Base-by-base conservation (phyloP, 1,284 basidiomycete species). In the Trichosporon sp. region DNA sequence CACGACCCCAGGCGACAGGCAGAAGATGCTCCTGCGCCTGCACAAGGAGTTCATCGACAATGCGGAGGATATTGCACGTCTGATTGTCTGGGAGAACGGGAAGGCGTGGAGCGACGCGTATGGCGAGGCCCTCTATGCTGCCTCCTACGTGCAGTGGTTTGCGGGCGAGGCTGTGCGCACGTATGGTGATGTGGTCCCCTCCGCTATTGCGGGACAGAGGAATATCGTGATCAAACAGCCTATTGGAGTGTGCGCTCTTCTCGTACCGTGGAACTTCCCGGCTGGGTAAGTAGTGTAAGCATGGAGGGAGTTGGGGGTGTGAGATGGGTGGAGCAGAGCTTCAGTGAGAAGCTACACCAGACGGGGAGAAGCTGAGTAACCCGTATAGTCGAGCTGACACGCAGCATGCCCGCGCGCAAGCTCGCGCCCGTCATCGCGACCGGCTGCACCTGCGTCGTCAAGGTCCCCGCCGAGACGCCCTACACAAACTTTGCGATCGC, bases 201-300 rank as follows among this genome's bases (percentile, higher is more conserved):
- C 91, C 7, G 85, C 92, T 0, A 83, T 91, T 43, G 86, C 90
- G 0, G 88, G 88, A 66, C 85, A 91, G 11, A 90, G 96, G 67
- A 96, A 96, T 80, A 84, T 98, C 19, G 91, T 93, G n/a, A 90
- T 98, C 77, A 95, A 96, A 84, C 96, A 99, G 83, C 96, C 96
- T 5, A 86, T 97, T 73, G 96, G 95, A 35, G 85, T 87, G 68
- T 75, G 79, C 70, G 75, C 84, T 67, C 77, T 82, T 65, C 84
- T 85, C 68, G 85, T 86, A 7, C 81, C 81, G 10, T 81, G 84
- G 93, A 95, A 96, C 84, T 96, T 97, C 85, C 94, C 94, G 6
- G 94, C 92, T 26, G 95, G 94, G 38, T 40, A 10, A 40, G 38
- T 40, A 40, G 2, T 40, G 38, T 2, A 26, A 26, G 1, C 26